Evolutionary conservation across 2,329 filamentous ascomycete species (phyloP).

Genomic region (Rutstroemia sp.): DNA sequence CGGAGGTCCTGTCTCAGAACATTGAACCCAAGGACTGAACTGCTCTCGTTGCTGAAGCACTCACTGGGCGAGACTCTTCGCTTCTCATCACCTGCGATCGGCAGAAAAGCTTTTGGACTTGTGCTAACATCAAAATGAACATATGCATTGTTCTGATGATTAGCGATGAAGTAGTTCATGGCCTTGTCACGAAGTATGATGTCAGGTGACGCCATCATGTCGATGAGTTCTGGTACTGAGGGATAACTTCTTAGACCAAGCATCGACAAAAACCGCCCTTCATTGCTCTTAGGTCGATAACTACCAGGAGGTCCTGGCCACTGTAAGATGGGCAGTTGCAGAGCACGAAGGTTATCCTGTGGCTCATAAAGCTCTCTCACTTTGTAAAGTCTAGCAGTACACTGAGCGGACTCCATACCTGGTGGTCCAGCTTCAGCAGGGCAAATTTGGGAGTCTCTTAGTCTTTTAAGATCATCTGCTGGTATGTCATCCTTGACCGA

Average conservation of each 20-base stretch:
- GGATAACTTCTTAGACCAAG: slow-evolving; percentile 72
- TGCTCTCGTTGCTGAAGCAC: slow-evolving; percentile 76
- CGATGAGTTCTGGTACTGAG: slow-evolving; percentile 63
- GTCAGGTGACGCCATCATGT: slow-evolving; percentile 63
- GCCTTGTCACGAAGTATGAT: slow-evolving; percentile 55
- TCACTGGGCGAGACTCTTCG: slow-evolving; percentile 62
- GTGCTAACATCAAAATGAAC: slow-evolving; percentile 50
- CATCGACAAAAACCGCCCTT: slow-evolving; percentile 64
- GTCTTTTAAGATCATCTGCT: slow-evolving; percentile 66
- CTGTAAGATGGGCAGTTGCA: slow-evolving; percentile 69
- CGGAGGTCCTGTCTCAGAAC: slow-evolving; percentile 72
- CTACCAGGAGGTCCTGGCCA: slow-evolving; percentile 65
- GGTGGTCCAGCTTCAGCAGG: slow-evolving; percentile 61
- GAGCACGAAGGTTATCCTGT: slow-evolving; percentile 57
- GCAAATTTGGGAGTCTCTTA: slow-evolving; percentile 73
- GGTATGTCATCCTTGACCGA: slow-evolving; percentile 90
- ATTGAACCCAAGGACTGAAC: slow-evolving; percentile 71
- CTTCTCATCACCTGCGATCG: slow-evolving; percentile 60
- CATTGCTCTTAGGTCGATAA: slow-evolving; percentile 56
- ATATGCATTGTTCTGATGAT: slow-evolving; percentile 75
- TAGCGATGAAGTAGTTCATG: slow-evolving; percentile 74
- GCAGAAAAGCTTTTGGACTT: slow-evolving; percentile 57
- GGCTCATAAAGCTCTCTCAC: slow-evolving; percentile 79
- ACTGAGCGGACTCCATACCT: slow-evolving; percentile 46
- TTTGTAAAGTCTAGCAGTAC: slow-evolving; percentile 52